These are phyloP conservation scores for Hemileccinum rubropunctum DNA, from an alignment of 768 basidiomycete genomes.

Conservation along the genomic window DNA sequence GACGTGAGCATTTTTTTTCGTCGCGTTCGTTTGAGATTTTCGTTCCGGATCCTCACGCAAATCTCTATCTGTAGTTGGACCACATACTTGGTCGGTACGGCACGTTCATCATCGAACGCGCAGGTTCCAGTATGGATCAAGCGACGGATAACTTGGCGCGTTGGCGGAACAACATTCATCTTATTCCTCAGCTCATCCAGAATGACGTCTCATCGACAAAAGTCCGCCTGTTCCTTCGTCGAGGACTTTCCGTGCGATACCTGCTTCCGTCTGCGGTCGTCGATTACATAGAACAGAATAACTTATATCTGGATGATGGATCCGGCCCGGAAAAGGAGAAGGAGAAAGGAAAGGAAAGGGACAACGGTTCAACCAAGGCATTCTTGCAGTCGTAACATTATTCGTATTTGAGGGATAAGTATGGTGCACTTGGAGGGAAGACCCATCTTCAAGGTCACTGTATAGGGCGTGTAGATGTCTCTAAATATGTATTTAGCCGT, in stretches of 20 bases:
- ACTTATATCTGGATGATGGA: constrained; percentile 69
- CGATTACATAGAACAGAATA: constrained; percentile 88
- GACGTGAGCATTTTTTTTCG: constrained; percentile 62
- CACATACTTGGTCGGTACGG: constrained; percentile 96
- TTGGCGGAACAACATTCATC: constrained; percentile 82
- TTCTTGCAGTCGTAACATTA: constrained; percentile 10
- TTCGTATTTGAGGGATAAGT: no score
- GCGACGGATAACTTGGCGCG: constrained; percentile 71
- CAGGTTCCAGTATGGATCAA: constrained; percentile 88
- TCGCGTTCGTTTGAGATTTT: not conserved
- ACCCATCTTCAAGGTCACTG: no score
- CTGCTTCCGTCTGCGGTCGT: constrained; percentile 88
- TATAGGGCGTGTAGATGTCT: not conserved
- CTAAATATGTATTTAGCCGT: no score
- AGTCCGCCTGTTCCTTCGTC: constrained; percentile 74
- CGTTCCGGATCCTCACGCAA: constrained; percentile 13
- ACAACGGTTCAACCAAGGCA: constrained; percentile 26
- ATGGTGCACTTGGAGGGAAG: no score
- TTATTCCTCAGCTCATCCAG: constrained; percentile 92
- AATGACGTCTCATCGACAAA: constrained; percentile 98
- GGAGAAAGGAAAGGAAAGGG: constrained; percentile 40
- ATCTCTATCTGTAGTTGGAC: constrained; percentile 62
- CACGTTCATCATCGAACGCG: constrained; percentile 90
- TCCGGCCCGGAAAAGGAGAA: constrained; percentile 34
- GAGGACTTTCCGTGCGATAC: constrained; percentile 84